Conservation (phyloP, 2,329 filamentous ascomycete genomes). For the Ceratocystis harringtonii region DNA sequence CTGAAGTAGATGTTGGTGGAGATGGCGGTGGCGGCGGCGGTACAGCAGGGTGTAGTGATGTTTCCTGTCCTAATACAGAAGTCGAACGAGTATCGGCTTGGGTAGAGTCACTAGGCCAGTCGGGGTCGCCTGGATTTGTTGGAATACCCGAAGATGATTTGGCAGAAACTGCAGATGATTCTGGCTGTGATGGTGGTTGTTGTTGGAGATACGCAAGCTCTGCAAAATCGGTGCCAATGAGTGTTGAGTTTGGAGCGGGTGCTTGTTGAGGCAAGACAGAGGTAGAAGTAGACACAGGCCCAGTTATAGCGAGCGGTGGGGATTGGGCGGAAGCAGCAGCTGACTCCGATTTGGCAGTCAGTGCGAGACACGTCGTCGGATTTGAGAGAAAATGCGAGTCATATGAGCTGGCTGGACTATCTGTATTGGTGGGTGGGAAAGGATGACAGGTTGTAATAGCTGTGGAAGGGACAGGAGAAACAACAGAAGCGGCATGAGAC, state of each 20-base stretch:
- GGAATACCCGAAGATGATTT: background rate
- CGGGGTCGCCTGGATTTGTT: background rate
- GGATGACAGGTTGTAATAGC: background rate
- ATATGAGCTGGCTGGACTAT: background rate
- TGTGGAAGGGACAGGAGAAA: conserved; percentile 1
- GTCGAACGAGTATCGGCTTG: background rate
- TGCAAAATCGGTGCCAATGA: background rate
- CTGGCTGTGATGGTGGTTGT: background rate
- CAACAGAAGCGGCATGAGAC: background rate
- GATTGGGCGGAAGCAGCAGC: background rate
- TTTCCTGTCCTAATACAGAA: background rate
- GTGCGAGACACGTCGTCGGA: background rate
- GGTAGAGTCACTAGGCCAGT: conserved; percentile 12
- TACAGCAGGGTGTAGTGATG: background rate
- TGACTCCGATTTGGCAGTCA: background rate
- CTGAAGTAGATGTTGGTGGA: background rate
- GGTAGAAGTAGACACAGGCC: conserved; percentile 5
- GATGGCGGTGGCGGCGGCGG: background rate
- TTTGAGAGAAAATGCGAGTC: background rate
- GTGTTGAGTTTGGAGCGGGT: background rate
- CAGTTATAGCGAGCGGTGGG: background rate
- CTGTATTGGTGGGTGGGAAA: background rate
- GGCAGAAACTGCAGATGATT: background rate
- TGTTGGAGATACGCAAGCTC: background rate
- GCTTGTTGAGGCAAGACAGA: background rate